Base-by-base conservation (phyloP, 2,329 filamentous ascomycete genomes). In the Colletotrichum simmondsii region DNA sequence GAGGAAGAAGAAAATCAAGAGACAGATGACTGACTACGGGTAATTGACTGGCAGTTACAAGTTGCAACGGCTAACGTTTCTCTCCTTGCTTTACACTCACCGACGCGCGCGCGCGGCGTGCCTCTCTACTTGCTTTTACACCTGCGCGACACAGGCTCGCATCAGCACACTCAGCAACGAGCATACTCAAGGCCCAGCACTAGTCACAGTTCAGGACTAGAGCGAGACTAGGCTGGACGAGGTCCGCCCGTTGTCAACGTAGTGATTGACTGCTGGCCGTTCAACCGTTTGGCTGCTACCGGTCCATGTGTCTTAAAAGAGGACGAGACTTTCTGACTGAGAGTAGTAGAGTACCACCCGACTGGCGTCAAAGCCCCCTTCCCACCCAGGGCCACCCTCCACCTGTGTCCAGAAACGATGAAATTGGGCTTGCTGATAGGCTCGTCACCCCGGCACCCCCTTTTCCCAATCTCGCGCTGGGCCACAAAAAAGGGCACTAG, bases 381-480 rank as follows among this genome's bases (percentile, higher is more conserved):
- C n/a, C 5, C 37, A 42, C 16, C 37, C 37, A 42, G 14, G 37
- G 14, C 37, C 5, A 37, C 70, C 42, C 67, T 37, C 42, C 5
- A 49, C 70, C 26, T 57, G 26, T 56, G 56, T 42, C 67, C 71
- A 71, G 71, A 54, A 65, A 68, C 71, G 28, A 30, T 42, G 62
- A 73, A 28, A 73, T 68, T 63, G 59, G 42, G 53, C n/a, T 63
- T 42, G 26, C 42, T 73, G 68, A 73, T 73, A 73, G 71, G 71
- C 62, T 58, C 54, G 52, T 42, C 14, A 28, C 19, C 67, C 71
- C 61, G 28, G 68, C 63, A 53, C 52, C 71, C 68, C 71, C 71
- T 73, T 73, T 73, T 73, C 49, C 42, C 71, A 73, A 73, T 73
- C 57, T 73, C 68, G 62, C 59, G 68, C 68, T 64, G 63, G 63